Percentiles rank a stretch among this genome's conserved stretches.
Conservation (phyloP, 306 rosid genomes). For the Castanea sativa region DNA sequence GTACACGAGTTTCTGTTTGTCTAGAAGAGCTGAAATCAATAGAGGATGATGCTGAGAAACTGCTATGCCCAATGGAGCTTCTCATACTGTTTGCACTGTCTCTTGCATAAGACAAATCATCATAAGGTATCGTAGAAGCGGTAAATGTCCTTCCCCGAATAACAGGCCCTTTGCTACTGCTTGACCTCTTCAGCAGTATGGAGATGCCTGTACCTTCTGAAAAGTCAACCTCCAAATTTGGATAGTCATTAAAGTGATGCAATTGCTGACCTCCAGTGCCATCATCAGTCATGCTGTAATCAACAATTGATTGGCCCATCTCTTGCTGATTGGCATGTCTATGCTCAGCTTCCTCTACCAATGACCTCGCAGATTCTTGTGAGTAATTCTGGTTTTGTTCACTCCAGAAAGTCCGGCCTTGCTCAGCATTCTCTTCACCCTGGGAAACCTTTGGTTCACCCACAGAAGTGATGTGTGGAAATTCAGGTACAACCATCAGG, state of each 20-base stretch:
- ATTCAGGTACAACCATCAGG: slow-evolving; percentile 26
- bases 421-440: slow-evolving; percentile 37
- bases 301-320: slow-evolving; percentile 31
- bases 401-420: slow-evolving; percentile 35
- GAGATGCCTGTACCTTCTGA: slow-evolving; percentile 85
- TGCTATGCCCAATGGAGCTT: slow-evolving; percentile 66
- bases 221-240: slow-evolving; percentile 43
- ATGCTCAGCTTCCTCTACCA: slow-evolving; percentile 35
- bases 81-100: slow-evolving; percentile 61
- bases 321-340: slow-evolving; percentile 33
- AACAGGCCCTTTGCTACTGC: slow-evolving; percentile 72
- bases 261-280: slow-evolving; percentile 43
- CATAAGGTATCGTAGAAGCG: slow-evolving; percentile 58
- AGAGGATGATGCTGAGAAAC: slow-evolving; percentile 73
- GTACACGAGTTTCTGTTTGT: slow-evolving; percentile 53
- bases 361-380: slow-evolving; percentile 38
- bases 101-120: slow-evolving; percentile 56
- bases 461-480: slow-evolving; percentile 29
- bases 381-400: slow-evolving; percentile 37
- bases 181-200: slow-evolving; percentile 70
- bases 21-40: slow-evolving; percentile 59
- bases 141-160: slow-evolving; percentile 66
- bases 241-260: slow-evolving; percentile 33
- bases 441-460: slow-evolving; percentile 35
- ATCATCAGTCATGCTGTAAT: slow-evolving; percentile 20